A percentile compares a stretch with the other conserved stretches of the same genome.
phyloP scores from a whole-genome alignment of 116 monocot species.

The Papilionanthe hybrid region DNA sequence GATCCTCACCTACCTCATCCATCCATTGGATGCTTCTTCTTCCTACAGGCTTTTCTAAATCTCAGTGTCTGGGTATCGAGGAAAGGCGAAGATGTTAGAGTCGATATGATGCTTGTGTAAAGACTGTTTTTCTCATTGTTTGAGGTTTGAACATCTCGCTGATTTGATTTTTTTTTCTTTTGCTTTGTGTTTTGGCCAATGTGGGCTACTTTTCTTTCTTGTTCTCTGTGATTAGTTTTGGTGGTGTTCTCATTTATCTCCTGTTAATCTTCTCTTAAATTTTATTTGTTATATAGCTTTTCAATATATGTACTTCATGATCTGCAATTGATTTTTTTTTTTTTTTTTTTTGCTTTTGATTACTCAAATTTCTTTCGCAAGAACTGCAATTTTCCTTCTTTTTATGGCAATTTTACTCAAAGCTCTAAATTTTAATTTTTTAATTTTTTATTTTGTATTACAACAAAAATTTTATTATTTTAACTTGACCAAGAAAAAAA shows the following conservation, averaged over 20 bases:
- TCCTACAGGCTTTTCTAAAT: slow-evolving; percentile 33
- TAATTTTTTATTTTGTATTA: too few relatives aligned
- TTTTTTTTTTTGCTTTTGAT: too few relatives aligned
- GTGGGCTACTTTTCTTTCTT: neutral
- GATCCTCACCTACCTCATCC: slow-evolving; percentile 74
- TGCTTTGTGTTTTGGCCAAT: too few relatives aligned
- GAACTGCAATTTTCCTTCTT: too few relatives aligned
- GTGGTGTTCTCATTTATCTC: neutral
- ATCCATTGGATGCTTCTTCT: slow-evolving; percentile 49
- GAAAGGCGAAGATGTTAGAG: too few relatives aligned
- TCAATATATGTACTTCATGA: neutral
- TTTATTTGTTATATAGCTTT: neutral
- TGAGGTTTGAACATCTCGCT: neutral
- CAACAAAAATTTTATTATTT: too few relatives aligned
- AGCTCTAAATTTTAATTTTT: too few relatives aligned
- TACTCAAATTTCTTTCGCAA: too few relatives aligned
- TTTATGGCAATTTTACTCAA: too few relatives aligned
- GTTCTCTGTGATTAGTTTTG: neutral
- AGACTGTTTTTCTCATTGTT: neutral
- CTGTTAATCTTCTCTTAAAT: neutral
- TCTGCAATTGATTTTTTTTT: neutral
- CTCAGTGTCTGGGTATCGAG: neutral
- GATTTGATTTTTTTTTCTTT: slow-evolving; percentile 10
- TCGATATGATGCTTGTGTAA: neutral
- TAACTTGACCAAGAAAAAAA: too few relatives aligned